Base-by-base conservation (phyloP, 2,329 filamentous ascomycete genomes). In the Epichloe glyceriae region DNA sequence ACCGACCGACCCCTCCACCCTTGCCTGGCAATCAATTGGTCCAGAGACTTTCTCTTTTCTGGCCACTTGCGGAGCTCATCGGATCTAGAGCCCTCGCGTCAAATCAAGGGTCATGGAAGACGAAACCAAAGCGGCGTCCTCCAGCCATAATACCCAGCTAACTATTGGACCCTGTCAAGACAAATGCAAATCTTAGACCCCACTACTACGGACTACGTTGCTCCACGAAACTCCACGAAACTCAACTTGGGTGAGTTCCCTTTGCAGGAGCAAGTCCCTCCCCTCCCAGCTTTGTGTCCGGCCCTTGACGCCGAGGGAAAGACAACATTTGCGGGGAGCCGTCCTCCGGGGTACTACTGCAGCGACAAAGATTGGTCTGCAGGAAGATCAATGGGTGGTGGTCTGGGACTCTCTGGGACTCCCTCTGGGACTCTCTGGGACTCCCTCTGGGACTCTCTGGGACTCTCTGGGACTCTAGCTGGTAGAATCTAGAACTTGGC, bases 171-270 rank as follows among this genome's bases (percentile, higher is more conserved):
- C n/a, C 19, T 17, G n/a, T 40, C 20, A 26, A 26, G 11, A 34
- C 26, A 30, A 30, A 10, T 30, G 38, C 41, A 22, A 38, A 44
- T 8, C n/a, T n/a, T n/a, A n/a, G 45, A 41, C 45, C 34, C 49
- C 52, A 50, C 51, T 22, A 10, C 33, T 39, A 50, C 46, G 46
- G 17, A 10, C 33, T 39, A 50, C 46, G 46, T 46, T 44, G 33
- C 50, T 50, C 50, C 50, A 30, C 52, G 20, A 50, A 46, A 52
- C 50, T 50, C 50, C 50, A 30, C 52, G 20, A 50, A 46, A 52
- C 22, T 38, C n/a, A 14, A 39, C 50, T 34, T 46, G 3, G 11
- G 44, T 46, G 30, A 17, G 34, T 46, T 37, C 8, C 44, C 14
- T 30, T 38, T 38, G 15, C 35, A 14, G 35, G 15, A 38, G 12